Conservation (phyloP, 2,329 filamentous ascomycete species). For the Huntiella omanensis region DNA sequence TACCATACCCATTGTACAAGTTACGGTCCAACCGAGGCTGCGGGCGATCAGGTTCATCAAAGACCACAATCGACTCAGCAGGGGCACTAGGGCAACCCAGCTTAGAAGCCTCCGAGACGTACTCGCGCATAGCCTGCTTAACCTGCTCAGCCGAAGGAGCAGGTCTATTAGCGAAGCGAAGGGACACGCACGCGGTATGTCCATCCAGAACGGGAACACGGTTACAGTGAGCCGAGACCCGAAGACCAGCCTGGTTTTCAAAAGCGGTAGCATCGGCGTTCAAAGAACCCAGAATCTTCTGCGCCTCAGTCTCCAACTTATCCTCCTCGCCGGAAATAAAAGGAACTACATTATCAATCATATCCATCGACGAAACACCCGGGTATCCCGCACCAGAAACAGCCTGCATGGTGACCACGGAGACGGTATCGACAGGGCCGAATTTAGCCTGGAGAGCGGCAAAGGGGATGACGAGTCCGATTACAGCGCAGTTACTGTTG, state of each 20-base stretch:
- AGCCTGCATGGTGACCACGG: slow-evolving; percentile 85
- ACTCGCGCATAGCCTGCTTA: slow-evolving; percentile 59
- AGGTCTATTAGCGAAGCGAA: slow-evolving; percentile 60
- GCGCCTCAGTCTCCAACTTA: slow-evolving; percentile 85
- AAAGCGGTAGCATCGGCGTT: slow-evolving; percentile 57
- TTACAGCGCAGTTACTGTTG: slow-evolving; percentile 97
- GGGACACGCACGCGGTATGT: slow-evolving; percentile 83
- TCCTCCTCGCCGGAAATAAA: slow-evolving; percentile 90
- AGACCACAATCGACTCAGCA: slow-evolving; percentile 60
- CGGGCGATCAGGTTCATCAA: slow-evolving; percentile 76
- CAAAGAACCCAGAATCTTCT: slow-evolving; percentile 74
- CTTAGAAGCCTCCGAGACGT: slow-evolving; percentile 62
- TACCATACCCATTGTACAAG: slow-evolving; percentile 67
- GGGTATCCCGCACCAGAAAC: slow-evolving; percentile 85
- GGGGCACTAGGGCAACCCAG: slow-evolving; percentile 81
- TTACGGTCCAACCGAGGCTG: slow-evolving; percentile 84
- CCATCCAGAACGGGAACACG: slow-evolving; percentile 89
- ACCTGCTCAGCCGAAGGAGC: slow-evolving; percentile 58
- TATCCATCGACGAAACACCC: slow-evolving; percentile 82
- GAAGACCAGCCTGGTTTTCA: slow-evolving; percentile 52
- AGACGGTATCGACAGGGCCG: slow-evolving; percentile 56
- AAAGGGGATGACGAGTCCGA: slow-evolving; percentile 87
- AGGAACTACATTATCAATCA: slow-evolving; percentile 89
- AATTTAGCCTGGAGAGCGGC: slow-evolving; percentile 76
- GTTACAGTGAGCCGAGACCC: slow-evolving; percentile 76